phyloP scores from a whole-genome alignment of 768 basidiomycete species.

The Pleurotus platypus region DNA sequence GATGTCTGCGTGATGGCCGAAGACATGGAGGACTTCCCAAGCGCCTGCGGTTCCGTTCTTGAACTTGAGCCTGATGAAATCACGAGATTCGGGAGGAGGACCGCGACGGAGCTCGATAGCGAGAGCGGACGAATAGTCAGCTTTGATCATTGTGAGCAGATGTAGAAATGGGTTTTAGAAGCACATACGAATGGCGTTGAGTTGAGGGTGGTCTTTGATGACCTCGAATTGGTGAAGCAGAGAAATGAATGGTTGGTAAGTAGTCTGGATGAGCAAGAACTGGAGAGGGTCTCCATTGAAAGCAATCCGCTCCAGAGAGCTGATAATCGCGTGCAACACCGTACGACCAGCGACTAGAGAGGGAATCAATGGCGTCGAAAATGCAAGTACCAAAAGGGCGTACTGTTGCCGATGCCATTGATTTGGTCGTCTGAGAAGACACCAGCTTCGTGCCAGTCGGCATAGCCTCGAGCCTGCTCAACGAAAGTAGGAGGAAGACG shows the following conservation, averaged over 20 bases:
- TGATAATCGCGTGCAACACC: constrained; percentile 66
- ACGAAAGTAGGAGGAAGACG: constrained; percentile 74
- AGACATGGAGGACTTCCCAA: constrained; percentile 70
- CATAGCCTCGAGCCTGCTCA: constrained; percentile 71
- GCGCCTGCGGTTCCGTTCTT: constrained; percentile 70
- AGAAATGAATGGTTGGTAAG: constrained; percentile 90
- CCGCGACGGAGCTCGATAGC: constrained; percentile 79
- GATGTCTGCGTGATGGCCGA: constrained; percentile 72
- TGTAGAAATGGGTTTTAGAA: background rate
- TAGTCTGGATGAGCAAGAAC: constrained; percentile 73
- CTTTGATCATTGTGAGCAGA: constrained; percentile 31
- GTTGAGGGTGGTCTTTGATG: constrained; percentile 50
- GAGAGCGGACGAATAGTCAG: constrained; percentile 70
- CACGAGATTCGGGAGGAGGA: constrained; percentile 69
- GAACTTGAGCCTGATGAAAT: constrained; percentile 83
- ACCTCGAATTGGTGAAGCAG: constrained; percentile 78
- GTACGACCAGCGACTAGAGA: constrained; percentile 77
- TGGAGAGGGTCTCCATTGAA: constrained; percentile 79
- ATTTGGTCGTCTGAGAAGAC: constrained; percentile 65
- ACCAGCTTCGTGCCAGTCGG: constrained; percentile 76
- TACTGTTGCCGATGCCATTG: constrained; percentile 75
- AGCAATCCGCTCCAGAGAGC: constrained; percentile 71
- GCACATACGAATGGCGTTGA: constrained; percentile 62
- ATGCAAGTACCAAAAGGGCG: constrained; percentile 17
- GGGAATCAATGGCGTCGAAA: background rate